Evolutionary conservation across 1,284 basidiomycete genomes (phyloP).

Genomic region (Trichosporon asahii): DNA sequence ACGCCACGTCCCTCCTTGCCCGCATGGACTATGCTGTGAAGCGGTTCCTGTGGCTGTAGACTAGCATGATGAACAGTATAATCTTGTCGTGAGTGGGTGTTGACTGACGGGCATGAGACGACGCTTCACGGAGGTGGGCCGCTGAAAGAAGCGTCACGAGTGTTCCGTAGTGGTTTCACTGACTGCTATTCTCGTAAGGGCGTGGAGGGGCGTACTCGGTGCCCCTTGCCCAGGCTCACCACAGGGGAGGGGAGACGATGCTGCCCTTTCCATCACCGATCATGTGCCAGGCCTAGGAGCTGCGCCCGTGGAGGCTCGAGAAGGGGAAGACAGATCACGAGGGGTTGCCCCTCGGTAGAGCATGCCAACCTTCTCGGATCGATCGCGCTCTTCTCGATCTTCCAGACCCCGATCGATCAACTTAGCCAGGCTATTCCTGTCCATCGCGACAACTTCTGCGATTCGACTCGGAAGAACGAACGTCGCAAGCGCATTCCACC

Average conservation of each 20-base stretch:
- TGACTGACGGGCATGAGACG: no score
- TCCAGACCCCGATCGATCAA: neutral
- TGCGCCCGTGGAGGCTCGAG: neutral
- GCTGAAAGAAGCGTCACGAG: neutral
- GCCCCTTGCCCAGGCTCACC: neutral
- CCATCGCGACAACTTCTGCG: neutral
- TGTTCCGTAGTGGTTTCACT: neutral
- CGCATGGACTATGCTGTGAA: constrained; percentile 90
- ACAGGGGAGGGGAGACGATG: neutral
- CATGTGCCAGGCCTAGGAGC: neutral
- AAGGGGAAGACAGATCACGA: neutral
- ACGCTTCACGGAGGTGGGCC: no score
- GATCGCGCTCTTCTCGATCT: neutral
- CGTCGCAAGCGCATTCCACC: no score
- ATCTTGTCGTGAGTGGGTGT: neutral
- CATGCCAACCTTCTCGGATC: neutral
- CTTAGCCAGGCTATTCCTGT: neutral
- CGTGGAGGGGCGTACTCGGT: neutral
- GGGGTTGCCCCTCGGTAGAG: neutral
- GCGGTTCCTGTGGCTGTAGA: constrained; percentile 70
- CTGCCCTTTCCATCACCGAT: neutral
- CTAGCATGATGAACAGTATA: neutral
- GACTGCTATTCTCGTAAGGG: neutral
- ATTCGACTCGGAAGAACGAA: neutral
- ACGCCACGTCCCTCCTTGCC: constrained; percentile 73